Evolutionary conservation across 2,329 filamentous ascomycete species (phyloP), one percentile per base, ranked within the genome.

Genomic region (Microdochium bolleyi): DNA sequence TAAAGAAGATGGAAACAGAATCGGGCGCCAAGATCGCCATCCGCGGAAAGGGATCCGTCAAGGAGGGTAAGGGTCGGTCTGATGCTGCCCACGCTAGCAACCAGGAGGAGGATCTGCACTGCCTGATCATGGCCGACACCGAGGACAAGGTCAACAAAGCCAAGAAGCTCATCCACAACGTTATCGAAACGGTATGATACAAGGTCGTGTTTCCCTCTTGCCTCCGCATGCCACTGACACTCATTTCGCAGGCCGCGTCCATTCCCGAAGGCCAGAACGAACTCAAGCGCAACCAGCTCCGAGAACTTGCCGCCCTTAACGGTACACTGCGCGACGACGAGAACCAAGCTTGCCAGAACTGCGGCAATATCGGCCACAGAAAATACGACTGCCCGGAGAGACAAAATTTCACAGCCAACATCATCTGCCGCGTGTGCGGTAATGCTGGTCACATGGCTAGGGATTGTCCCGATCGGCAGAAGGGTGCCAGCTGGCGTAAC

Each of bases 81-180:
- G 94, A 99, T 72, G 94, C 94, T 64, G 94, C 94, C 76, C 94
- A 99, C 74, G 91, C 92, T 71, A 97, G 94, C 82, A 99, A 99
- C 79, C 94, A 99, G 81, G 94, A 99, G 78, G 94, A 99, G 75
- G 94, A 99, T 70, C 80, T 99, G 54, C 94, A 99, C 74, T 99
- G 94, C 73, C 78, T 99, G 69, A 97, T 99, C 75, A 99, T 99
- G 94, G 94, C 94, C 66, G 94, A 99, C 67, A 97, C 92, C 37
- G 95, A 99, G 76, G 94, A 99, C 58, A 99, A 99, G 77, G 92
- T 99, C 69, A 95, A 95, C 78, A 99, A 97, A 74, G 94, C 94
- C 60, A 99, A 97, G 79, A 91, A 95, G 73, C 75, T 97, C 56
- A 96, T 99, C 58, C 92, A 99, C 73, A 96, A 97, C 61, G 88